Conservation (phyloP, 1,284 basidiomycete species). For the Volvariella surrecta region DNA sequence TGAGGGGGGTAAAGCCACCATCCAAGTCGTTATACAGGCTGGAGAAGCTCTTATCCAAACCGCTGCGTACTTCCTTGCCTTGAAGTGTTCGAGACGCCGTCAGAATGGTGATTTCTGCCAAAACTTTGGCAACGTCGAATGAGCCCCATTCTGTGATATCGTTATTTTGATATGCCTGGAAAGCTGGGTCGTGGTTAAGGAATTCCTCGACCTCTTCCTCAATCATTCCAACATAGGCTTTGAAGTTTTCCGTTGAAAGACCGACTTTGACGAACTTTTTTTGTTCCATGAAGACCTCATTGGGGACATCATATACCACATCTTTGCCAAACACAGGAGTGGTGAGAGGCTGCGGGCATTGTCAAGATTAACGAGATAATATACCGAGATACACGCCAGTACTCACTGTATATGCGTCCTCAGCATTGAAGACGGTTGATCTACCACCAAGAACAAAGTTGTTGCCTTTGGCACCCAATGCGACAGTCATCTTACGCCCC, state of each 20-base stretch:
- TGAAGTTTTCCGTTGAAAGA: constrained; percentile 87
- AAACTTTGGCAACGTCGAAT: constrained; percentile 67
- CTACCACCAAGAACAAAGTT: constrained; percentile 95
- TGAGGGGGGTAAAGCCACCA: constrained; percentile 85
- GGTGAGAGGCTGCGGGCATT: constrained; percentile 62
- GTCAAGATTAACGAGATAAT: constrained; percentile 8
- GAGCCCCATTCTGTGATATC: constrained; percentile 61
- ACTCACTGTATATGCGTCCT: constrained; percentile 88
- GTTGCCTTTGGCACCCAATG: constrained; percentile 88
- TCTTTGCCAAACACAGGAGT: constrained; percentile 95
- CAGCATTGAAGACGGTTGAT: constrained; percentile 86
- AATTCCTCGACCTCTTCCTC: constrained; percentile 76
- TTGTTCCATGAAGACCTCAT: constrained; percentile 97
- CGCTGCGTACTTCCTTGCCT: constrained; percentile 81
- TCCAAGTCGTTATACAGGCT: constrained; percentile 87
- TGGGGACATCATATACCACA: constrained; percentile 97
- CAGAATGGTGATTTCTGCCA: constrained; percentile 93
- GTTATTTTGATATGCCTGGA: constrained; percentile 52
- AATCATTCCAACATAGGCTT: constrained; percentile 88
- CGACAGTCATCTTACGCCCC: constrained; percentile 87
- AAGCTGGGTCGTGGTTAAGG: constrained; percentile 53
- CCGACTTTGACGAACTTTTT: constrained; percentile 98
- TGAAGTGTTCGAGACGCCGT: constrained; percentile 92
- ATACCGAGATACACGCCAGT: background rate
- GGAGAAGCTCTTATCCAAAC: constrained; percentile 81